Base-by-base conservation (phyloP, 192 early-diverging fungal species). In the Chytriomyces hyalinus region DNA sequence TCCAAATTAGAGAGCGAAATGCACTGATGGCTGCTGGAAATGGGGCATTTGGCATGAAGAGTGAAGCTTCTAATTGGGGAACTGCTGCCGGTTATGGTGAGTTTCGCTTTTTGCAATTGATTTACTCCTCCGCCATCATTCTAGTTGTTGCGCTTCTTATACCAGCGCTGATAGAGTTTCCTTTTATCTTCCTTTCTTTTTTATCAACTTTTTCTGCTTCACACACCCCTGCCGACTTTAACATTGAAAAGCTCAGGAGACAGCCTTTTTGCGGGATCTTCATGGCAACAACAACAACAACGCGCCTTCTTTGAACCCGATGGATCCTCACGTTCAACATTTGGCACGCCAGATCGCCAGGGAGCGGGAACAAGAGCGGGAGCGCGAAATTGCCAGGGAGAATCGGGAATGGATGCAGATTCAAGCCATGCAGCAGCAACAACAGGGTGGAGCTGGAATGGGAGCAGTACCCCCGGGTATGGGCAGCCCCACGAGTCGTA, bases 1-100 rank as follows among this genome's bases (percentile, higher is more conserved):
- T 79, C 10, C 84, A 82, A 53, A 59, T 85, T 10, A 69, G 81
- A 24, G 78, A 79, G 28, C 78, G 78, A 11, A 61, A 53, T 49
- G 77, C 61, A 36, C 60, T 70, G 11, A 9, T 70, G 17, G 47
- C 22, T 17, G 61, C 60, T 46, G 67, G n/a, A 15, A 61, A 10
- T 6, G 48, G 28, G 22, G 46, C 44, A 24, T 13, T 51, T 13
- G 62, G 44, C 7, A 46, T 75, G 61, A 66, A 66, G 9, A 28
- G 17, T 5, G 71, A 60, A 6, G 15, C 57, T 60, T 24, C 57
- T 3, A 26, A 51, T 50, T 36, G 71, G 46, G 49, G 73, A 64
- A 48, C 51, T 66, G 63, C 2, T 11, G 24, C 72, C 26, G 64
- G 49, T 46, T 64, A 50, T 75, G 73, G 73, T 75, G 57, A 73